Evolutionary conservation across 2,329 filamentous ascomycete species (phyloP), one percentile per base, ranked within the genome.

Genomic region (Rosellinia necatrix): DNA sequence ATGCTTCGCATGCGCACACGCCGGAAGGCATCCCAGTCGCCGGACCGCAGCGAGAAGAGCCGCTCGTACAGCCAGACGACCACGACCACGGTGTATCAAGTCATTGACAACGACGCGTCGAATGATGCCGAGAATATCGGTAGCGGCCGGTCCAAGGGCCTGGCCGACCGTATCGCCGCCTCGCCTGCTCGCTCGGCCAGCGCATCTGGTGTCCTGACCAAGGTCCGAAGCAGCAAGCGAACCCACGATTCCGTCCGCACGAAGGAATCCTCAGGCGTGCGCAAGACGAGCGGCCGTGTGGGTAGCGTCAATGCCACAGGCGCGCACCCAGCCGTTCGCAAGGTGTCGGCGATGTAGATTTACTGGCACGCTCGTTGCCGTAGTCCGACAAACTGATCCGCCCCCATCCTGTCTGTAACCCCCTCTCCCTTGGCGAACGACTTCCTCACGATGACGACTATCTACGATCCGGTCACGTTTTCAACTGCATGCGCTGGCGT

Each of bases 31-130:
- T 88, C 82, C 17, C 83, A 82, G 62, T 88, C 82, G 51, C 89
- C 81, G 29, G 82, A 76, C 56, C 81, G 78, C 66, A 81, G 71
- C 46, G 84, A 86, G 54, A 88, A 86, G 75, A 75, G 79, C 51
- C 81, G 90, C 43, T 89, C 91, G 0, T 82, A 89, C 53, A 92
- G 89, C 72, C 89, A 91, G 72, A 87, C 85, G 3, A 87, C 86
- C 3, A 90, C 87, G 3, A 87, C 89, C 10, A 89, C 88, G 0
- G 87, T 88, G 2, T 86, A 84, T 66, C 78, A 80, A 30, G 74
- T 82, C 21, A 81, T 87, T 53, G 85, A 89, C 66, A 87, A 89
- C 62, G 85, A 88, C 64, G 81, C 85, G 10, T 86, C 84, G 17
- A 83, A 88, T 58, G 88, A 91, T 63, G 81, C 83, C 9, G 88